Evolutionary conservation across 2,329 filamentous ascomycete genomes (phyloP).

Genomic region (Calonectria montana): DNA sequence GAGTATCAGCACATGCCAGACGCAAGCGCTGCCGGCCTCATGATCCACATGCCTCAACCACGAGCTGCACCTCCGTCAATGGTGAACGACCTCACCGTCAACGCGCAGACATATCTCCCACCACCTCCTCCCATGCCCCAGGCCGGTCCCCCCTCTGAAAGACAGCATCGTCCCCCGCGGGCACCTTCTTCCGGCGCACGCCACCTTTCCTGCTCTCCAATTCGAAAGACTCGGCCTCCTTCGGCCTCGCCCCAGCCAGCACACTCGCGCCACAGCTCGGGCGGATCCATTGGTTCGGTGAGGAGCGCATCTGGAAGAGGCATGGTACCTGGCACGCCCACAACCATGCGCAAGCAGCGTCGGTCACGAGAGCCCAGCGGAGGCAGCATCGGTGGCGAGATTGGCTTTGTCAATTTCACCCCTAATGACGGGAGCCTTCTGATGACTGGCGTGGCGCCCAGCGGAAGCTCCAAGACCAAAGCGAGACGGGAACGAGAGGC

Average conservation of each 20-base stretch:
- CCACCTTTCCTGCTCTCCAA: slow-evolving; percentile 54
- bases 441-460: slow-evolving; percentile 90
- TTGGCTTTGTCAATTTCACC: slow-evolving; percentile 91
- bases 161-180: slow-evolving; percentile 59
- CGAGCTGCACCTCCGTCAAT: slow-evolving; percentile 49
- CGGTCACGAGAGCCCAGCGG: slow-evolving; percentile 51
- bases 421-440: slow-evolving; percentile 81
- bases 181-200: slow-evolving; percentile 67
- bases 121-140: slow-evolving; percentile 45
- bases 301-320: slow-evolving; percentile 52
- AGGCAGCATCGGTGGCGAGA: slow-evolving; percentile 43
- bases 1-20: slow-evolving; percentile 51
- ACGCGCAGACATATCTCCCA: slow-evolving; percentile 50
- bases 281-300: slow-evolving; percentile 49
- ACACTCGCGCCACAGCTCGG: slow-evolving; percentile 54
- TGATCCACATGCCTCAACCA: slow-evolving; percentile 67
- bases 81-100: slow-evolving; percentile 48
- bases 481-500: slow-evolving; percentile 91
- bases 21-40: slow-evolving; percentile 54
- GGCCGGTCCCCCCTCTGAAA: slow-evolving; percentile 45
- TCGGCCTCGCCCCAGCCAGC: slow-evolving; percentile 55
- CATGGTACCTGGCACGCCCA: slow-evolving; percentile 53
- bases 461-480: slow-evolving; percentile 93
- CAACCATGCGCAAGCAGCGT: slow-evolving; percentile 53
- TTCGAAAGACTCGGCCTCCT: slow-evolving; percentile 56